A percentile compares a stretch with the other conserved stretches of the same genome.
Conservation (phyloP, 169 alveolate genomes). For the Plasmodium fragile region DNA sequence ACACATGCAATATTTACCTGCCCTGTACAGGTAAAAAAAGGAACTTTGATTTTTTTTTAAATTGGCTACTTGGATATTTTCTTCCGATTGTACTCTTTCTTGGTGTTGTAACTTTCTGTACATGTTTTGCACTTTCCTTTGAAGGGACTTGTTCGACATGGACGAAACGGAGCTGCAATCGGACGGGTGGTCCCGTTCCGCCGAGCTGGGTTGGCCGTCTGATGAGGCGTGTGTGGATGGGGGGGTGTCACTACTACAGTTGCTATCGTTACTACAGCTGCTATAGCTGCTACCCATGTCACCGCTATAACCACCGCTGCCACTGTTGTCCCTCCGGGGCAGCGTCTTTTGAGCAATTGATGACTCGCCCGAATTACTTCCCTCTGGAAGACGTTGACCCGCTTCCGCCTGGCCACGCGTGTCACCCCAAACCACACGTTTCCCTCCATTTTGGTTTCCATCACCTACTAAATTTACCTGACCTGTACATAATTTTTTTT, state of each 20-base stretch:
- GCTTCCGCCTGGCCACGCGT: background rate
- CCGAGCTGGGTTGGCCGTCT: background rate
- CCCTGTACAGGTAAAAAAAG: conserved; percentile 42
- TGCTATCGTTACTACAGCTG: background rate
- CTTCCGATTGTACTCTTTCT: conserved; percentile 7
- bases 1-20: conserved; percentile 42
- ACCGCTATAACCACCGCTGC: background rate
- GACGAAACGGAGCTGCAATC: conserved; percentile 36
- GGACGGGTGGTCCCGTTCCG: background rate
- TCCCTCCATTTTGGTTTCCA: background rate
- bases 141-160: conserved; percentile 42
- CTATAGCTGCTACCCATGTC: background rate
- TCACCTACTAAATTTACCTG: background rate
- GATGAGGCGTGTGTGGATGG: background rate
- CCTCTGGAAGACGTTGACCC: too few species aligned
- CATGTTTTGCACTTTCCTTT: background rate
- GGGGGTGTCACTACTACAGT: background rate
- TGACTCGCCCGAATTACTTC: too few species aligned
- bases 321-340: background rate
- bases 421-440: background rate
- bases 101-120: conserved; percentile 18
- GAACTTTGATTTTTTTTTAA: conserved; percentile 31
- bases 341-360: background rate
- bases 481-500: conserved; percentile 8
- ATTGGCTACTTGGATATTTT: conserved; percentile 29